Base-by-base conservation (phyloP, 208 protist species). In the Herpetomonas samuelpessoai region DNA sequence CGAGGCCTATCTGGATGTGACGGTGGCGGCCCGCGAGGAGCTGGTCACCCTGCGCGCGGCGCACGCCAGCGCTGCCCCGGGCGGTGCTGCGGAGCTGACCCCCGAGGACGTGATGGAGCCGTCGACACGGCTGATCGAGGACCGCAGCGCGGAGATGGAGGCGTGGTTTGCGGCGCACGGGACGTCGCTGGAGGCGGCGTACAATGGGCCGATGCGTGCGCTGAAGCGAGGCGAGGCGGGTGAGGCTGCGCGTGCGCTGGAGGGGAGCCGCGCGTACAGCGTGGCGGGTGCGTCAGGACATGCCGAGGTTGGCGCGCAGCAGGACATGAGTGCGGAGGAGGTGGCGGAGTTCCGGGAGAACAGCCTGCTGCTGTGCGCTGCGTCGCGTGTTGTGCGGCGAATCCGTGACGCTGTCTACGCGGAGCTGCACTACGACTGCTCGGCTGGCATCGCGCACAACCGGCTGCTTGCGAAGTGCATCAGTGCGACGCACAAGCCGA, bases 1-100 rank as follows among this genome's bases (percentile, higher is more conserved):
- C 71, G 92, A 97, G 71, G 88, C 83, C 12, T 96, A 81, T 64
- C 56, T 97, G 2, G 92, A 97, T 46, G 75, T 95, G 12, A 95
- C 88, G 7, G 70, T 67, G 58, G 81, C 83, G 10, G 89, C 87
- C 30, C 47, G 55, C 26, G 16, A 19, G 47, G 73, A 89, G 61
- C 66, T 89, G 44, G 69, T 41, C 25, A 49, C 54, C 29, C 16
- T 85, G 35, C 62, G 61, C 2, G 39, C 69, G n/a, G 31, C n/a
- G n/a, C 7, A 22, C 44, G 51, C 7, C 28, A 59, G 28, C 3
- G 53, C 14, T 18, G 49, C 41, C 22, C 9, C n/a, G 26, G 46
- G 22, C 6, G 46, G 22, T 16, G 21, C n/a, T 9, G 41, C 78
- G 29, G 68, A 65, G 29, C 52, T 41, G 35, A 18, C 74, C 29